Conservation (phyloP, 1,284 basidiomycete species). For the Tilletia caries region DNA sequence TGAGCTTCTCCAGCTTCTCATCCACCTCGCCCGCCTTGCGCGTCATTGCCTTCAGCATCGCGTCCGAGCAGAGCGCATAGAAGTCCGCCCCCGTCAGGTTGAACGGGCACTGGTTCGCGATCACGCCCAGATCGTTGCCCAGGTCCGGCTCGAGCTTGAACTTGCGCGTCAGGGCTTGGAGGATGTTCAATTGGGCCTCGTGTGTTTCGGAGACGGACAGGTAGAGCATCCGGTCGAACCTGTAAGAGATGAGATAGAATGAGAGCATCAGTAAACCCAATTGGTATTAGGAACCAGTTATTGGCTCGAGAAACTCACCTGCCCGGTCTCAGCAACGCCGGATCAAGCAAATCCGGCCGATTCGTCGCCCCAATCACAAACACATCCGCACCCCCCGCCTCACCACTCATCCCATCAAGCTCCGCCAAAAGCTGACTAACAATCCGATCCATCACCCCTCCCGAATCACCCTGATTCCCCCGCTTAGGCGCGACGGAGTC, state of each 20-base stretch:
- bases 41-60: slow-evolving; percentile 91
- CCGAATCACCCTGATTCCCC: slow-evolving; percentile 57
- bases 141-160: slow-evolving; percentile 76
- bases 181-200: slow-evolving; percentile 78
- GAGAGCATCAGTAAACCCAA: neutral
- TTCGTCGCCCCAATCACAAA: slow-evolving; percentile 59
- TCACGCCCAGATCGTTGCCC: slow-evolving; percentile 61
- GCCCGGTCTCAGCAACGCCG: slow-evolving; percentile 56
- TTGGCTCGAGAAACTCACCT: slow-evolving; percentile 40
- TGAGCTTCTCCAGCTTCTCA: slow-evolving; percentile 23
- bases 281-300: no score
- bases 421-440: slow-evolving; percentile 57
- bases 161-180: slow-evolving; percentile 86
- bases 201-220: slow-evolving; percentile 87
- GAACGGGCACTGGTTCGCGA: slow-evolving; percentile 80
- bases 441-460: slow-evolving; percentile 59
- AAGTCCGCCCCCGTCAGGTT: slow-evolving; percentile 81
- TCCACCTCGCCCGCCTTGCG: slow-evolving; percentile 76
- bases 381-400: slow-evolving; percentile 54
- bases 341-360: slow-evolving; percentile 57
- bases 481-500: slow-evolving; percentile 58
- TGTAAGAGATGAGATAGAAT: slow-evolving; percentile 47
- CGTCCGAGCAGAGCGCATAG: slow-evolving; percentile 94
- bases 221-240: slow-evolving; percentile 97
- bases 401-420: slow-evolving; percentile 56